Conservation (phyloP, 768 basidiomycete genomes). For the Lentinula sp. region DNA sequence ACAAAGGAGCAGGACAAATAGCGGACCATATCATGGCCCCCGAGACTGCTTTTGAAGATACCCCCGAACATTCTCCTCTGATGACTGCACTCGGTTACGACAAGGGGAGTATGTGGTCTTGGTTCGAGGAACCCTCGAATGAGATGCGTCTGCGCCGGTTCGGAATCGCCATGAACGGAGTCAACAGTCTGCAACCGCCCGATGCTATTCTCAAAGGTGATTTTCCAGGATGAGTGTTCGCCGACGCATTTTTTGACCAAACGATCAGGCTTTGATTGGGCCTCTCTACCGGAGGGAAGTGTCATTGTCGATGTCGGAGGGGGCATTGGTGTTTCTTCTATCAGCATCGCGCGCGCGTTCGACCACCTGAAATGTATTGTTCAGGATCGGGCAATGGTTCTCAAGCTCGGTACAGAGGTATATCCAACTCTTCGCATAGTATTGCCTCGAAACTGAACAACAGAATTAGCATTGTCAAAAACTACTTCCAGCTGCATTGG, state of each 20-base stretch:
- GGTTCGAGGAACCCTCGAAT: conserved; percentile 1
- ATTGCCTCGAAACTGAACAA: background rate
- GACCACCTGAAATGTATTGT: conserved; percentile 9
- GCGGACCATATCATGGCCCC: conserved; percentile 2
- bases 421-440: background rate
- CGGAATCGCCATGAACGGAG: conserved; percentile 5
- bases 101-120: conserved; percentile 3
- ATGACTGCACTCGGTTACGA: background rate
- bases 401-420: conserved; percentile 5
- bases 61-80: background rate
- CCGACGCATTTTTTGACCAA: background rate
- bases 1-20: conserved; percentile 2
- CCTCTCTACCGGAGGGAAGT: conserved; percentile 5
- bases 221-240: background rate
- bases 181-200: background rate
- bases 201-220: conserved; percentile 4
- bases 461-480: background rate
- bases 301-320: conserved; percentile 16
- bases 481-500: conserved; percentile 5
- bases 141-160: conserved; percentile 2
- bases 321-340: conserved; percentile 11
- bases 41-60: conserved; percentile 1
- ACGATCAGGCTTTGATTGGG: conserved; percentile 16
- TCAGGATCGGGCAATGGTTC: conserved; percentile 13
- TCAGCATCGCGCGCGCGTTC: conserved; percentile 8